These are phyloP conservation scores for Spongispora temasekensis DNA, from an alignment of 1,284 basidiomycete genomes.

Conservation along the genomic window DNA sequence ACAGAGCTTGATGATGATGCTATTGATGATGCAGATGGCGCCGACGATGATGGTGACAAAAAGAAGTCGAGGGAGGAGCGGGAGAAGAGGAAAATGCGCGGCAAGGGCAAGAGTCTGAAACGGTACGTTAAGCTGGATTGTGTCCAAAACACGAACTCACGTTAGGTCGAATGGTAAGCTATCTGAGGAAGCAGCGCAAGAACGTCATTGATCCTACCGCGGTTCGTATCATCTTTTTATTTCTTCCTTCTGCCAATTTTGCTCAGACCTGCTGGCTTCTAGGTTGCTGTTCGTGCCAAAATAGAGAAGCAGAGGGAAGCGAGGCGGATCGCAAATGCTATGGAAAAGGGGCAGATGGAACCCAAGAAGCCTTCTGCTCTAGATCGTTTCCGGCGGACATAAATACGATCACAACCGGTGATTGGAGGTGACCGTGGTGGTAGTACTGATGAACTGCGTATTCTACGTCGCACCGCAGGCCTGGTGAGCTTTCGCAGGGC, in stretches of 20 bases:
- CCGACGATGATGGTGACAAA: conserved; percentile 39
- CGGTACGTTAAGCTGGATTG: conserved; percentile 42
- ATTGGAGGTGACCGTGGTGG: no score
- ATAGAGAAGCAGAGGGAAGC: conserved; percentile 65
- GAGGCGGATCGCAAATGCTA: conserved; percentile 45
- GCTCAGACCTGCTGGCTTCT: neutral
- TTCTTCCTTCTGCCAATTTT: neutral
- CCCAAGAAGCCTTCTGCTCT: conserved; percentile 59
- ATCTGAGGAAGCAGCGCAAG: conserved; percentile 86
- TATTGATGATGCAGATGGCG: conserved; percentile 38
- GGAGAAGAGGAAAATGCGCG: conserved; percentile 82
- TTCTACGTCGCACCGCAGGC: no score
- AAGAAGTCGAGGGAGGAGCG: conserved; percentile 48
- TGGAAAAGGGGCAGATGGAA: conserved; percentile 42
- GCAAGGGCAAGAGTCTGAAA: conserved; percentile 83
- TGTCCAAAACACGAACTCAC: neutral
- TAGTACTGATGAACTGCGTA: no score
- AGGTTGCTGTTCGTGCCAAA: conserved; percentile 72
- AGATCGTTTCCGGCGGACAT: conserved; percentile 57
- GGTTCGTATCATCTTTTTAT: conserved; percentile 47
- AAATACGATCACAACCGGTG: no score
- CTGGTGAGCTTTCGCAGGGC: no score
- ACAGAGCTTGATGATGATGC: conserved; percentile 48
- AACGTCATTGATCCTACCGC: conserved; percentile 89
- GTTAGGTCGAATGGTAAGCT: conserved; percentile 38